A percentile compares a stretch with the other conserved stretches of the same genome.
Evolutionary conservation across 805 yeast species (phyloP).

Genomic region (Wilhelminamyces savonicus): DNA sequence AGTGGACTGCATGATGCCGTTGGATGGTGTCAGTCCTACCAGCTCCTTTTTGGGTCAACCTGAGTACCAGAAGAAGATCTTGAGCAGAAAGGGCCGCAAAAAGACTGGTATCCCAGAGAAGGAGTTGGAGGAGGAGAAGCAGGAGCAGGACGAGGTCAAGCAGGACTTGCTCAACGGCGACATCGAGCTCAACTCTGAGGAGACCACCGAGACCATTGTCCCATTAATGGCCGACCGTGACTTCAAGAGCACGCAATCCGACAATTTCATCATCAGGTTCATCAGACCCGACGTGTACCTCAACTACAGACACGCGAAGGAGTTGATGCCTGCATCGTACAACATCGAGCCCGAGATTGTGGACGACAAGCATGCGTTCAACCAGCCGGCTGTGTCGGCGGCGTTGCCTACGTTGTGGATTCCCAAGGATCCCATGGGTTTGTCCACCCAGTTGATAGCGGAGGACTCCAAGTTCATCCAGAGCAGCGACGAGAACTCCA

Average conservation of each 20-base stretch:
- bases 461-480: slow-evolving; percentile 50
- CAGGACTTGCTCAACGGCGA: slow-evolving; percentile 11
- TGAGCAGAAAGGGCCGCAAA: slow-evolving; percentile 11
- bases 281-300: slow-evolving; percentile 57
- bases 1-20: slow-evolving; percentile 66
- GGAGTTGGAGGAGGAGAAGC: slow-evolving; percentile 11
- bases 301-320: slow-evolving; percentile 32
- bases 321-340: slow-evolving; percentile 29
- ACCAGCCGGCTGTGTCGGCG: slow-evolving; percentile 67
- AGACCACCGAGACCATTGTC: slow-evolving; percentile 19
- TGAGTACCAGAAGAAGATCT: slow-evolving; percentile 28
- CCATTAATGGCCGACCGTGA: slow-evolving; percentile 72
- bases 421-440: slow-evolving; percentile 84
- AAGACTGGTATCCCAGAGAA: slow-evolving; percentile 4
- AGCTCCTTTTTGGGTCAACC: slow-evolving; percentile 41
- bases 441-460: slow-evolving; percentile 55
- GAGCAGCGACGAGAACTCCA: slow-evolving; percentile 64
- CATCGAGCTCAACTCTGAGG: slow-evolving; percentile 6
- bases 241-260: slow-evolving; percentile 23
- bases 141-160: slow-evolving; percentile 13
- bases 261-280: slow-evolving; percentile 44
- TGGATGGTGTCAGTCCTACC: slow-evolving; percentile 64
- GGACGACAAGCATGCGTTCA: slow-evolving; percentile 60
- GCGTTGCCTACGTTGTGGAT: slow-evolving; percentile 81
- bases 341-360: slow-evolving; percentile 33